Conservation (phyloP, 169 alveolate species). For the Babesia gibsoni region DNA sequence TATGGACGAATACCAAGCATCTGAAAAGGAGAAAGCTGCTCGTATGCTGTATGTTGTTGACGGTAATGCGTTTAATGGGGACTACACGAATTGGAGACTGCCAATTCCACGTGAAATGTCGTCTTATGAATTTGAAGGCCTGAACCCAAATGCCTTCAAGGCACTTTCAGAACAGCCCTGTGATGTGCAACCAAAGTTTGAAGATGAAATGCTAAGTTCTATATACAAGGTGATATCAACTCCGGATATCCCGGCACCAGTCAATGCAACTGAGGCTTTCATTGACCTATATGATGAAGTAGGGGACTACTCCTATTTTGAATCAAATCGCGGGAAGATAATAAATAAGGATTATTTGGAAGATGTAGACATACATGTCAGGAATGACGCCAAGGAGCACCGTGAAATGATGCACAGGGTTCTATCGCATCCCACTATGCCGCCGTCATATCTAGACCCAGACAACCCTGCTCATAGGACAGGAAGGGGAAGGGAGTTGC, state of each 20-base stretch:
- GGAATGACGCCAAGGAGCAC: conserved; percentile 20
- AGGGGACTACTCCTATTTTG: conserved; percentile 47
- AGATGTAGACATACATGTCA: conserved; percentile 10
- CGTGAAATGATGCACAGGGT: conserved; percentile 47
- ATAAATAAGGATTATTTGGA: conserved; percentile 30
- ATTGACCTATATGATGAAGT: conserved; percentile 57
- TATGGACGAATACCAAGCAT: conserved; percentile 49
- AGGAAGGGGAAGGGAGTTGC: conserved; percentile 74
- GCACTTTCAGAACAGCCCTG: conserved; percentile 9
- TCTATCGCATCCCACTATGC: conserved; percentile 48
- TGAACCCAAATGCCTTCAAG: conserved; percentile 25
- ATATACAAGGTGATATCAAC: conserved; percentile 31
- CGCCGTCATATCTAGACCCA: conserved; percentile 75
- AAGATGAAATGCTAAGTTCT: conserved; percentile 30
- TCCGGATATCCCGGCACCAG: background rate
- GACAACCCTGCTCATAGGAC: conserved; percentile 70
- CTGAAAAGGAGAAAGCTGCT: conserved; percentile 16
- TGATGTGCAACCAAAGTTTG: conserved; percentile 20
- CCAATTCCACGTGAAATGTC: conserved; percentile 50
- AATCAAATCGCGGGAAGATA: background rate
- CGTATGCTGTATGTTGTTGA: conserved; percentile 34
- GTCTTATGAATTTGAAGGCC: conserved; percentile 35
- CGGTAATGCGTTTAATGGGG: conserved; percentile 59
- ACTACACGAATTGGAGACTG: conserved; percentile 34
- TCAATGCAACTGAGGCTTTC: conserved; percentile 4